These are phyloP conservation scores for Mycena galericulata DNA, from an alignment of 768 basidiomycete genomes.

Conservation along the genomic window DNA sequence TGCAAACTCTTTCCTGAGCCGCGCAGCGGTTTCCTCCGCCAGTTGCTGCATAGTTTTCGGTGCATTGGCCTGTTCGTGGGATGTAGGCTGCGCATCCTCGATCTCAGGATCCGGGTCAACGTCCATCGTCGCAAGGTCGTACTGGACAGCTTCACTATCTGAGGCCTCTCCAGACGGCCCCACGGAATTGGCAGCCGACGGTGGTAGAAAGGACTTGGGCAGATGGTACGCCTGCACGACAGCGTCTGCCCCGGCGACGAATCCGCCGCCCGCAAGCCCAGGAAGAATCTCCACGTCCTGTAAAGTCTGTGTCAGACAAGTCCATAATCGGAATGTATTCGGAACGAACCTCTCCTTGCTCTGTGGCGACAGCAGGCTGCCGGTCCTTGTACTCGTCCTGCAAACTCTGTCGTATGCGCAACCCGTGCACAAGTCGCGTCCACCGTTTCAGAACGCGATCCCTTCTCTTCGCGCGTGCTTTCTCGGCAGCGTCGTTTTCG, in stretches of 20 bases:
- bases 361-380: slow-evolving; percentile 35
- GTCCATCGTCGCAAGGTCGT: slow-evolving; percentile 54
- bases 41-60: slow-evolving; percentile 77
- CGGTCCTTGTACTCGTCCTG: slow-evolving; percentile 78
- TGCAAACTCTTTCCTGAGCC: slow-evolving; percentile 30
- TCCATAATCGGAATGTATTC: neutral
- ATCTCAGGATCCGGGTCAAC: slow-evolving; percentile 48
- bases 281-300: slow-evolving; percentile 30
- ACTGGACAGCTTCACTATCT: slow-evolving; percentile 39
- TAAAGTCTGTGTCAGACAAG: neutral
- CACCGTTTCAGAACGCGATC: slow-evolving; percentile 90
- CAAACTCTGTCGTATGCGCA: slow-evolving; percentile 86
- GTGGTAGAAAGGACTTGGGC: slow-evolving; percentile 57
- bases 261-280: slow-evolving; percentile 57
- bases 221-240: slow-evolving; percentile 81
- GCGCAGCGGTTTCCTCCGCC: slow-evolving; percentile 56
- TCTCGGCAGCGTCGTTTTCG: slow-evolving; percentile 82
- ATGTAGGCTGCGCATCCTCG: slow-evolving; percentile 36
- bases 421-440: slow-evolving; percentile 88
- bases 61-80: slow-evolving; percentile 28
- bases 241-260: slow-evolving; percentile 75
- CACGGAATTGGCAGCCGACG: slow-evolving; percentile 25
- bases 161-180: slow-evolving; percentile 32
- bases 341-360: slow-evolving; percentile 31
- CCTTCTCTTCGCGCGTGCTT: slow-evolving; percentile 77